phyloP scores from a whole-genome alignment of 2,329 filamentous ascomycete species.

The Eurotiales sp. region DNA sequence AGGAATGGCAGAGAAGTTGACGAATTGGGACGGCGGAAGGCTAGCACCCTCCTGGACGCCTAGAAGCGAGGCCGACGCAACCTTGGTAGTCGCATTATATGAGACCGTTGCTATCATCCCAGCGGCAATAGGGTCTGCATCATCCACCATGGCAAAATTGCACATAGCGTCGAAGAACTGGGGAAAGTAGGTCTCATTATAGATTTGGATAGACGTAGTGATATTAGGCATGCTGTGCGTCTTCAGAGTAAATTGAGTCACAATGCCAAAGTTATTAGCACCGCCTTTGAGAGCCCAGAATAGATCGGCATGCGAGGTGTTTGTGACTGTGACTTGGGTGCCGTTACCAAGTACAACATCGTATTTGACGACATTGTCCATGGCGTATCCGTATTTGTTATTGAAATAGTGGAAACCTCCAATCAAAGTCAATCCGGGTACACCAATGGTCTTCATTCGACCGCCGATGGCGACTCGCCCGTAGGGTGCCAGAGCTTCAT shows the following conservation, averaged over 20 bases:
- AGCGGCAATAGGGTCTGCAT: constrained; percentile 24
- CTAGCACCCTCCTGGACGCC: constrained; percentile 34
- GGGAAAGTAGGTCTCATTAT: constrained; percentile 21
- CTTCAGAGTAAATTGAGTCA: constrained; percentile 29
- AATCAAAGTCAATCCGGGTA: constrained; percentile 33
- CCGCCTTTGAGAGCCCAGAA: constrained; percentile 37
- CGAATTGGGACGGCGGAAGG: constrained; percentile 30
- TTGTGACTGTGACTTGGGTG: constrained; percentile 23
- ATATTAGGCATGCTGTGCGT: constrained; percentile 20
- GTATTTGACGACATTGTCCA: constrained; percentile 31
- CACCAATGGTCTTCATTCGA: constrained; percentile 31
- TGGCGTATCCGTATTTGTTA: constrained; percentile 31
- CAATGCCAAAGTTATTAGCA: constrained; percentile 32
- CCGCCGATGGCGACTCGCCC: constrained; percentile 29
- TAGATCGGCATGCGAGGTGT: constrained; percentile 24
- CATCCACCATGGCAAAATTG: constrained; percentile 22
- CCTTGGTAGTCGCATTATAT: constrained; percentile 19
- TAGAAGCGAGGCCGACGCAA: constrained; percentile 22
- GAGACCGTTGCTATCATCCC: constrained; percentile 31
- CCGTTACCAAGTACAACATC: constrained; percentile 32
- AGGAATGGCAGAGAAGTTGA: constrained; percentile 31
- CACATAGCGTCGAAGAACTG: constrained; percentile 28
- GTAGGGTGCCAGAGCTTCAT: constrained; percentile 23
- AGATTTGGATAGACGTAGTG: constrained; percentile 33
- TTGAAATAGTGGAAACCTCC: constrained; percentile 33